phyloP scores from a whole-genome alignment of 257 asterid species.

The Rauvolfia tetraphylla region DNA sequence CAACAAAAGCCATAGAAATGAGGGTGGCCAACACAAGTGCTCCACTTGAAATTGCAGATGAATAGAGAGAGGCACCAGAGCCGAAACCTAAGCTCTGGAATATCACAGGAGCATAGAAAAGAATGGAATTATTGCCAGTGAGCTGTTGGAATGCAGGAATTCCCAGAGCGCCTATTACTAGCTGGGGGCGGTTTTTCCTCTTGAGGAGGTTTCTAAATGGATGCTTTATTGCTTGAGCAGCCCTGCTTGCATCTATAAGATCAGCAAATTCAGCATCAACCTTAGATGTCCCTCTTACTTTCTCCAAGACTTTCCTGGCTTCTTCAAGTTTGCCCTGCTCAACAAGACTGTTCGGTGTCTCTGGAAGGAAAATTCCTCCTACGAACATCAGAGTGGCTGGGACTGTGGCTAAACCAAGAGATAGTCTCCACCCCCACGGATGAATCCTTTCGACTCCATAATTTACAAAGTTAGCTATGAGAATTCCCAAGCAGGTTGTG shows the following conservation, averaged over 20 bases:
- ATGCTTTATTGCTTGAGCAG: slow-evolving; percentile 53
- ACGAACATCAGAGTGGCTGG: slow-evolving; percentile 61
- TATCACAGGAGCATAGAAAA: slow-evolving; percentile 73
- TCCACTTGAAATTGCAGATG: slow-evolving; percentile 55
- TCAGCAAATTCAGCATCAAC: slow-evolving; percentile 71
- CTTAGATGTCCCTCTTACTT: slow-evolving; percentile 55
- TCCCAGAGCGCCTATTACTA: slow-evolving; percentile 53
- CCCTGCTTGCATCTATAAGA: slow-evolving; percentile 58
- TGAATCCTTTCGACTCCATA: slow-evolving; percentile 47
- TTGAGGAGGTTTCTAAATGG: slow-evolving; percentile 57
- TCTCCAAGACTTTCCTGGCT: slow-evolving; percentile 45
- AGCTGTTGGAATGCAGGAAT: slow-evolving; percentile 84
- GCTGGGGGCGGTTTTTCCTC: slow-evolving; percentile 59
- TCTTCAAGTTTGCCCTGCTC: slow-evolving; percentile 64
- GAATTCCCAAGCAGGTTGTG: slow-evolving; percentile 60
- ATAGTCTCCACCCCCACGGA: slow-evolving; percentile 82
- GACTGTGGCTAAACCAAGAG: slow-evolving; percentile 64
- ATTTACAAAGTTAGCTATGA: slow-evolving; percentile 58
- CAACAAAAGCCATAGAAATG: slow-evolving; percentile 71
- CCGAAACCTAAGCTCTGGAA: slow-evolving; percentile 84
- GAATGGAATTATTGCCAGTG: slow-evolving; percentile 73
- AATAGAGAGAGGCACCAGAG: slow-evolving; percentile 47
- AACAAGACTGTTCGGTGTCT: slow-evolving; percentile 75
- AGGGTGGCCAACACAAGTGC: slow-evolving; percentile 61
- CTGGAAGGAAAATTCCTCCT: slow-evolving; percentile 69